Percentiles rank a stretch among this genome's conserved stretches.
Conservation (phyloP, 352 stramenopile species). For the Poterioochromonas sp. region DNA sequence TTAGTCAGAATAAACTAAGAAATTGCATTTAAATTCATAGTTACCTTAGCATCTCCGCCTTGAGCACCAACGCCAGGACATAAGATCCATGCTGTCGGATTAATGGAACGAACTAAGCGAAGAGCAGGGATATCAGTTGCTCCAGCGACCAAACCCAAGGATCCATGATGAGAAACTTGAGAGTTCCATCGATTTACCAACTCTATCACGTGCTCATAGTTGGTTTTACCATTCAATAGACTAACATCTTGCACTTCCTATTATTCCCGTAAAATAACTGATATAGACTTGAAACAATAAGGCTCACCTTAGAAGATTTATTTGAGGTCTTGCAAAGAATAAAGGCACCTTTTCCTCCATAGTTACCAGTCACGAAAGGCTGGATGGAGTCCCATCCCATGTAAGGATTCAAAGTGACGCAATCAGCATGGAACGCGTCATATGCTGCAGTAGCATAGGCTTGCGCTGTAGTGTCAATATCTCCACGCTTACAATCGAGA, state of each 20-base stretch:
- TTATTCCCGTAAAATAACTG: background rate
- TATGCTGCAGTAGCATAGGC: slow-evolving; percentile 51
- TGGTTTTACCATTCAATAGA: background rate
- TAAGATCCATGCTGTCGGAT: slow-evolving; percentile 88
- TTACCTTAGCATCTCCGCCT: slow-evolving; percentile 46
- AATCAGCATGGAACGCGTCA: slow-evolving; percentile 60
- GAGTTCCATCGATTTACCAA: slow-evolving; percentile 41
- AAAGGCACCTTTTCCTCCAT: slow-evolving; percentile 77
- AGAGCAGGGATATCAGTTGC: slow-evolving; percentile 87
- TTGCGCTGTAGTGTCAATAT: slow-evolving; percentile 93
- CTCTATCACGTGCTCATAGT: slow-evolving; percentile 48
- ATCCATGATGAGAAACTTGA: slow-evolving; percentile 51
- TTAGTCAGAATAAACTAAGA: slow-evolving; percentile 33
- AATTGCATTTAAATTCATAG: background rate
- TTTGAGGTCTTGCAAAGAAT: slow-evolving; percentile 99
- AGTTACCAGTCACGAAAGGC: slow-evolving; percentile 77
- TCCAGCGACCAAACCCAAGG: slow-evolving; percentile 91
- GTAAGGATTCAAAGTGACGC: slow-evolving; percentile 92
- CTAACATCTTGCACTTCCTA: background rate
- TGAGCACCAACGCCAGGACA: slow-evolving; percentile 90
- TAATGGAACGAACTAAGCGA: slow-evolving; percentile 60
- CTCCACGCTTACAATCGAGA: slow-evolving; percentile 93
- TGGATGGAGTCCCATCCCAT: slow-evolving; percentile 96
- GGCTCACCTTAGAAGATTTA: slow-evolving; percentile 61
- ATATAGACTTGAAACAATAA: background rate